Evolutionary conservation across 345 rosid species (phyloP).

Genomic region (Arabis hirsuta): DNA sequence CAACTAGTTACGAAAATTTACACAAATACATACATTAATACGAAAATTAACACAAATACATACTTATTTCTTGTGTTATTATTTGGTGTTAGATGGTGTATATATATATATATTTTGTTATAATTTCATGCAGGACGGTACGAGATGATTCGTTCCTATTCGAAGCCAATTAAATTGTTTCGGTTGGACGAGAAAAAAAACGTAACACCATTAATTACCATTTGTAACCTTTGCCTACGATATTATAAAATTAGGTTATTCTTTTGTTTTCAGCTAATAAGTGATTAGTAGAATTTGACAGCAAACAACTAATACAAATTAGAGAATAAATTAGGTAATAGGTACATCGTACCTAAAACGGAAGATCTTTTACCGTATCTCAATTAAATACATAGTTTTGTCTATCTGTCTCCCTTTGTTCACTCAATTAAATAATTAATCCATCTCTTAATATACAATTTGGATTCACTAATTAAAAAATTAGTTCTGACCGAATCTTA

Average conservation of each 20-base stretch:
- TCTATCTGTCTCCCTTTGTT: constrained; percentile 24
- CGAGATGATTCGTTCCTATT: too few species aligned
- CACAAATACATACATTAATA: too few species aligned
- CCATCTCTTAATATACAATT: constrained; percentile 24
- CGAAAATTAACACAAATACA: too few species aligned
- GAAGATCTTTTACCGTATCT: constrained; percentile 50
- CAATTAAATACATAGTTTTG: constrained; percentile 31
- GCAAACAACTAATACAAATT: not conserved
- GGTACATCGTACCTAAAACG: constrained; percentile 67
- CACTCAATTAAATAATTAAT: not conserved
- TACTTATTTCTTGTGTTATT: too few species aligned
- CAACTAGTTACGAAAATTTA: too few species aligned
- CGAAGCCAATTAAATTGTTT: not conserved
- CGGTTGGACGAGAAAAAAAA: not conserved
- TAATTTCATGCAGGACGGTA: too few species aligned
- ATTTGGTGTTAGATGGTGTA: too few species aligned
- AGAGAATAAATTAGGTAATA: constrained; percentile 43
- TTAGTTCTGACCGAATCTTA: constrained; percentile 26
- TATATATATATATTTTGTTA: too few species aligned
- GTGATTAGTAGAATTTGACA: not conserved
- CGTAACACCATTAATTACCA: not conserved
- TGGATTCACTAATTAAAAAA: constrained; percentile 26
- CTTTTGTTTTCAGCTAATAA: not conserved
- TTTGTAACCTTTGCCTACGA: not conserved
- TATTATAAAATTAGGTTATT: not conserved